These are phyloP conservation scores for Candida palmyrensis DNA, from an alignment of 805 yeast species.

Conservation along the genomic window DNA sequence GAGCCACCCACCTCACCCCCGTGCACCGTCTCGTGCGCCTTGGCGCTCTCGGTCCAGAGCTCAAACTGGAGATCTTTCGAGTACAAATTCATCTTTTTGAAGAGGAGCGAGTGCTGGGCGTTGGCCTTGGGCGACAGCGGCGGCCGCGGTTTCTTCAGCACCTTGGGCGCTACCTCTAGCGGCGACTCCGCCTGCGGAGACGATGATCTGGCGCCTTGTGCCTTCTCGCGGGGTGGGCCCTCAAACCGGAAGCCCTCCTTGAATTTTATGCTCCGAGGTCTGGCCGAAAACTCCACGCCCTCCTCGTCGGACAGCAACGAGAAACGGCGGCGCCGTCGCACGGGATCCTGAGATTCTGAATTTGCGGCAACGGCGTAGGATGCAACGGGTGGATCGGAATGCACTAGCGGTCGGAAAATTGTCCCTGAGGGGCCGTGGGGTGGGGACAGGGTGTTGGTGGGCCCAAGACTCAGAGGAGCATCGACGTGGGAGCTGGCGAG, in stretches of 20 bases:
- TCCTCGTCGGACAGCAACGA: not conserved
- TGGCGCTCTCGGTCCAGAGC: constrained; percentile 11
- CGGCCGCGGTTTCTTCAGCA: constrained; percentile 10
- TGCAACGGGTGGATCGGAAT: not conserved
- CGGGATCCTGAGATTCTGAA: too few relatives aligned
- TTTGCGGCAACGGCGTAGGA: too few relatives aligned
- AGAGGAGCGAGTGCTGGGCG: constrained; percentile 4
- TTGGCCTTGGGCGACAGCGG: constrained; percentile 14
- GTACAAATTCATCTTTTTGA: constrained; percentile 26
- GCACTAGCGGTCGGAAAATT: not conserved
- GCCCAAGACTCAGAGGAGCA: constrained; percentile 3
- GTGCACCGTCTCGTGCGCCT: constrained; percentile 4
- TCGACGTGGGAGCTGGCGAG: not conserved
- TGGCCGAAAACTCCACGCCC: not conserved
- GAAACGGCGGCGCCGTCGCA: not conserved
- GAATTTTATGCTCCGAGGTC: not conserved
- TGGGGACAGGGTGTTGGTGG: constrained; percentile 2
- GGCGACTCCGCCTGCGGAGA: not conserved
- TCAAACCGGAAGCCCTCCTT: constrained; percentile 1
- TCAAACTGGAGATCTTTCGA: constrained; percentile 38
- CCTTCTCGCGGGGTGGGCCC: not conserved
- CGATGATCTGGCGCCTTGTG: not conserved
- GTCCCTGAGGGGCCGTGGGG: not conserved
- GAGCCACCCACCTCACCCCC: constrained; percentile 3
- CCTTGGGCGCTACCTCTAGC: not conserved